These are phyloP conservation scores for Verticillium isaacii DNA, from an alignment of 2,329 filamentous ascomycete species.

Conservation along the genomic window DNA sequence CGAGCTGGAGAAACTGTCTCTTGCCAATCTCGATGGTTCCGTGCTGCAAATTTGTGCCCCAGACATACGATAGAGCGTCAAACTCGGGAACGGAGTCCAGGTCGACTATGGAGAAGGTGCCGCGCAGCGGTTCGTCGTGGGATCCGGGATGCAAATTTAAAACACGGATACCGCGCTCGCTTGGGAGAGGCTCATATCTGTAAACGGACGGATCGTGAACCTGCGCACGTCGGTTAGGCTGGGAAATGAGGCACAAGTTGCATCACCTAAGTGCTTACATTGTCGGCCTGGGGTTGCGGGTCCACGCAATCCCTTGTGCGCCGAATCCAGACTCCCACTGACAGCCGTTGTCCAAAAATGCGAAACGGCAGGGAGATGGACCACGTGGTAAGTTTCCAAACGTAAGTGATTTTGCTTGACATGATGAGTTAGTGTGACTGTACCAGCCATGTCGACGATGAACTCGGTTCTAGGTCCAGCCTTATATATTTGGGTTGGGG, in stretches of 20 bases:
- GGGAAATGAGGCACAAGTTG: neutral
- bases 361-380: neutral
- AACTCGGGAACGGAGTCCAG: neutral
- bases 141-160: neutral
- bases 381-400: neutral
- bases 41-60: neutral
- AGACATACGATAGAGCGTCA: neutral
- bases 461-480: neutral
- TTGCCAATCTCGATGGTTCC: neutral
- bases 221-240: neutral
- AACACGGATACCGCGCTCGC: neutral
- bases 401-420: neutral
- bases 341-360: neutral
- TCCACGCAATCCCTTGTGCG: neutral
- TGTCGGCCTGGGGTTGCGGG: neutral
- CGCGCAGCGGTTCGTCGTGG: neutral
- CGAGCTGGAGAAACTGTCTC: neutral
- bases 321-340: neutral
- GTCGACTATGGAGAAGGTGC: neutral
- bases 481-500: neutral
- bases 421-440: neutral
- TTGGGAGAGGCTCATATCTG: neutral
- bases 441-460: neutral
- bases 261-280: neutral
- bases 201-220: neutral